phyloP scores from a whole-genome alignment of 2,329 filamentous ascomycete genomes.

The Plenodomus biglobosus region DNA sequence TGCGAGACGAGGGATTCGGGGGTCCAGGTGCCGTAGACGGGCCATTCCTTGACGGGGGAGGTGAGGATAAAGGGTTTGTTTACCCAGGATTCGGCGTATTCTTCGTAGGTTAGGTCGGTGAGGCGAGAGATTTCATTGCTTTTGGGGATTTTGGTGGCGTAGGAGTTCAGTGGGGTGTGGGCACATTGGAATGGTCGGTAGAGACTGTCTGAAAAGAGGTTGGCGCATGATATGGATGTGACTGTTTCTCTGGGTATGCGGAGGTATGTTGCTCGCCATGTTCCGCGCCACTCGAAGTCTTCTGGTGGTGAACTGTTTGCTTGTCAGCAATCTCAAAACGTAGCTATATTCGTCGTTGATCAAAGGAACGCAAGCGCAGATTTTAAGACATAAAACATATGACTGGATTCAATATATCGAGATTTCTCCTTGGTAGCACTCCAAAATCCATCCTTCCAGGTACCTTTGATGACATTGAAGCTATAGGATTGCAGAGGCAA shows the following conservation, averaged over 20 bases:
- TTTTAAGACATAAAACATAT: background rate
- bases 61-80: slow-evolving; percentile 85
- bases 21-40: slow-evolving; percentile 73
- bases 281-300: slow-evolving; percentile 70
- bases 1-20: slow-evolving; percentile 64
- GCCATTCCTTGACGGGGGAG: slow-evolving; percentile 78
- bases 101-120: slow-evolving; percentile 65
- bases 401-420: too few species aligned
- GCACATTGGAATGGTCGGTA: slow-evolving; percentile 90
- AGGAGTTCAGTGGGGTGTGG: slow-evolving; percentile 68
- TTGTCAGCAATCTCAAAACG: slow-evolving; percentile 2
- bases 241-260: slow-evolving; percentile 57
- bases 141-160: slow-evolving; percentile 68
- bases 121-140: slow-evolving; percentile 74
- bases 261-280: slow-evolving; percentile 81
- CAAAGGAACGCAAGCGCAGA: background rate
- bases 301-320: slow-evolving; percentile 46
- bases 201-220: slow-evolving; percentile 85
- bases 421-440: too few species aligned
- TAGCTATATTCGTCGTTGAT: background rate
- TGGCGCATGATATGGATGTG: slow-evolving; percentile 67
- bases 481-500: too few species aligned
- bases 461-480: too few species aligned
- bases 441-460: too few species aligned
- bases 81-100: slow-evolving; percentile 77